These are phyloP conservation scores for Balansia obtecta DNA, from an alignment of 2,329 filamentous ascomycete genomes.

Conservation along the genomic window DNA sequence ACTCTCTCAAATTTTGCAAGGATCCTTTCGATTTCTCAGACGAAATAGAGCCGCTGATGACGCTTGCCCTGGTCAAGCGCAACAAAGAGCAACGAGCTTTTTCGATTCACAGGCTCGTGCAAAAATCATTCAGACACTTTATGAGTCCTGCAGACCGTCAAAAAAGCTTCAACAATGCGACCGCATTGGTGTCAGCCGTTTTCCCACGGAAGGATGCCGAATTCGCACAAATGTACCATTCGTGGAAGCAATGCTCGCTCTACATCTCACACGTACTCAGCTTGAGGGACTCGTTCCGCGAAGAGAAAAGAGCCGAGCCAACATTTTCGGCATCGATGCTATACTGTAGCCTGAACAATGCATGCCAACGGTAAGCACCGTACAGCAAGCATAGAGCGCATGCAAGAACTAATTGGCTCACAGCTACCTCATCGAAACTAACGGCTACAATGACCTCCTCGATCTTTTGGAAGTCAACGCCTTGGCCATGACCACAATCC, in stretches of 20 bases:
- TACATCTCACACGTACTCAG: conserved; percentile 5
- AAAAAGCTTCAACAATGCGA: conserved; percentile 3
- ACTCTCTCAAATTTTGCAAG: not conserved
- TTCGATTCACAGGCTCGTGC: conserved; percentile 4
- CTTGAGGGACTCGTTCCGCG: conserved; percentile 1
- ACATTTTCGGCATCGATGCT: not conserved
- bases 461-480: too few relatives aligned
- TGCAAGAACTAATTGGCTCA: too few relatives aligned
- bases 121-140: conserved; percentile 3
- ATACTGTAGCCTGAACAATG: not conserved
- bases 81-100: conserved; percentile 4
- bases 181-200: conserved; percentile 1
- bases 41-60: not conserved
- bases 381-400: too few relatives aligned
- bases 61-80: conserved; percentile 3
- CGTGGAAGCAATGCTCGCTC: conserved; percentile 3
- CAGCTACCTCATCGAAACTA: too few relatives aligned
- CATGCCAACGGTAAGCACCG: not conserved
- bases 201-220: conserved; percentile 3
- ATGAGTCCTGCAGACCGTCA: conserved; percentile 3
- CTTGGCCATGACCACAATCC: too few relatives aligned
- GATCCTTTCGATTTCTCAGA: not conserved
- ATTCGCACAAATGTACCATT: conserved; percentile 2
- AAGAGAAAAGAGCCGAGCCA: not conserved
- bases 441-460: too few relatives aligned